phyloP scores from a whole-genome alignment of 2,329 filamentous ascomycete genomes.

The Colletotrichum sp. region DNA sequence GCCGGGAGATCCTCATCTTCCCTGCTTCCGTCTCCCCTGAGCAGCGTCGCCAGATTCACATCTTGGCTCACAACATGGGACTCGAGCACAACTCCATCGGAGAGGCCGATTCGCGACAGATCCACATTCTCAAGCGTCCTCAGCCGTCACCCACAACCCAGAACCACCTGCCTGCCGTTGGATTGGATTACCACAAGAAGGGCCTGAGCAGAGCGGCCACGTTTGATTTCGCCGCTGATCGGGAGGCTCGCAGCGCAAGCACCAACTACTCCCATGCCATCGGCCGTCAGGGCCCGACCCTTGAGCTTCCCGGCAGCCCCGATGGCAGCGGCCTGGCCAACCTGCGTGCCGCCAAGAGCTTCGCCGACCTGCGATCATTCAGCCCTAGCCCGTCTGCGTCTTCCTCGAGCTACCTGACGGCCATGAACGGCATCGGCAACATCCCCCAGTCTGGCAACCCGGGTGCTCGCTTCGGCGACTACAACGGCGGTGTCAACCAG shows the following conservation, averaged over 20 bases:
- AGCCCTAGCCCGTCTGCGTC: constrained; percentile 93
- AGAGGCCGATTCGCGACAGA: constrained; percentile 83
- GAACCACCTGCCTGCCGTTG: constrained; percentile 68
- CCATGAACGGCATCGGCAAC: constrained; percentile 64
- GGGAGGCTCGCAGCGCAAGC: constrained; percentile 68
- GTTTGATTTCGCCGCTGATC: constrained; percentile 89
- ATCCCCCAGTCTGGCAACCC: constrained; percentile 44
- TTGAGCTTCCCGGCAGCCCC: constrained; percentile 85
- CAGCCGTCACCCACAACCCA: constrained; percentile 56
- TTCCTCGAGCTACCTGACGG: constrained; percentile 76
- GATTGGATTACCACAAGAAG: constrained; percentile 79
- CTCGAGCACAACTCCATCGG: constrained; percentile 91
- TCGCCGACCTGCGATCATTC: constrained; percentile 92
- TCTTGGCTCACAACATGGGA: constrained; percentile 92
- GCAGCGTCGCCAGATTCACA: constrained; percentile 90
- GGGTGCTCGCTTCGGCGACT: constrained; percentile 51
- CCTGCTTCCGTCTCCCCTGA: constrained; percentile 79
- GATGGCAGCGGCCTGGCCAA: constrained; percentile 68
- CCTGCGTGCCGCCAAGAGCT: constrained; percentile 92
- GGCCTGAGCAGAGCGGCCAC: constrained; percentile 94
- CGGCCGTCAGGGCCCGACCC: constrained; percentile 81
- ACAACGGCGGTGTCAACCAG: constrained; percentile 43
- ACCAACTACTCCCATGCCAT: constrained; percentile 75
- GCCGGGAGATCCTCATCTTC: constrained; percentile 84
- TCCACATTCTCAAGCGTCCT: constrained; percentile 82